A percentile compares a stretch with the other conserved stretches of the same genome.
phyloP scores from a whole-genome alignment of 1,284 basidiomycete species.

The Cryptococcus jaspeensis region DNA sequence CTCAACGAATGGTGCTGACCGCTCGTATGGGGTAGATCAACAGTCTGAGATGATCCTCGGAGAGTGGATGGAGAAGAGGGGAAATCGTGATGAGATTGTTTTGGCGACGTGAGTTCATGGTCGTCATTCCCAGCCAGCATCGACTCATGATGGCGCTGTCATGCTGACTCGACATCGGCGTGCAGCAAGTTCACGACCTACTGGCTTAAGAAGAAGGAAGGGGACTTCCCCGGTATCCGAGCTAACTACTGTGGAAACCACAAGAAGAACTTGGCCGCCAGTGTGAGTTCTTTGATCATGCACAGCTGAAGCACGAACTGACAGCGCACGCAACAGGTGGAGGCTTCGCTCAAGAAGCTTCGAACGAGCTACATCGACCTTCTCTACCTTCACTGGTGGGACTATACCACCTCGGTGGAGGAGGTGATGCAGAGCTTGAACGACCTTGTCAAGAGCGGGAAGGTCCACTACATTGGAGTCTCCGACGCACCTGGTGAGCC shows the following conservation, averaged over 20 bases:
- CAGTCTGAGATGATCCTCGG: constrained; percentile 47
- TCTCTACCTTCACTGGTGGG: constrained; percentile 42
- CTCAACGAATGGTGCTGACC: too few relatives aligned
- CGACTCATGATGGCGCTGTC: constrained; percentile 5
- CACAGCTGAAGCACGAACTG: neutral
- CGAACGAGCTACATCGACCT: constrained; percentile 54
- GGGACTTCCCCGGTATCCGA: constrained; percentile 10
- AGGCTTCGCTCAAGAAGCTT: constrained; percentile 51
- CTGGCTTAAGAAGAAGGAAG: constrained; percentile 15
- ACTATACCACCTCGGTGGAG: constrained; percentile 49
- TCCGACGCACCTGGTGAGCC: constrained; percentile 51
- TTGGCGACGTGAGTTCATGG: constrained; percentile 19
- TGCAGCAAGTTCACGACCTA: constrained; percentile 24
- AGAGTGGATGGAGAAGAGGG: constrained; percentile 48
- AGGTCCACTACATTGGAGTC: constrained; percentile 53
- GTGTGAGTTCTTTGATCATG: constrained; percentile 16
- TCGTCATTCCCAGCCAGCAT: neutral
- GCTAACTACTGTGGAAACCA: constrained; percentile 17
- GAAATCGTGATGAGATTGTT: constrained; percentile 27
- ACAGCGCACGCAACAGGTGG: constrained; percentile 12
- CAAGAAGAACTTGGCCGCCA: constrained; percentile 27
- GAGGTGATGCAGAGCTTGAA: constrained; percentile 54
- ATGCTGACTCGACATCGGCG: neutral
- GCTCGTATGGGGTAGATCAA: constrained; percentile 24
- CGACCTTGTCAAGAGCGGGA: constrained; percentile 46